Percentiles rank a stretch among this genome's conserved stretches.
Conservation (phyloP, 2,329 filamentous ascomycete species). For the Zymoseptoria brevis region DNA sequence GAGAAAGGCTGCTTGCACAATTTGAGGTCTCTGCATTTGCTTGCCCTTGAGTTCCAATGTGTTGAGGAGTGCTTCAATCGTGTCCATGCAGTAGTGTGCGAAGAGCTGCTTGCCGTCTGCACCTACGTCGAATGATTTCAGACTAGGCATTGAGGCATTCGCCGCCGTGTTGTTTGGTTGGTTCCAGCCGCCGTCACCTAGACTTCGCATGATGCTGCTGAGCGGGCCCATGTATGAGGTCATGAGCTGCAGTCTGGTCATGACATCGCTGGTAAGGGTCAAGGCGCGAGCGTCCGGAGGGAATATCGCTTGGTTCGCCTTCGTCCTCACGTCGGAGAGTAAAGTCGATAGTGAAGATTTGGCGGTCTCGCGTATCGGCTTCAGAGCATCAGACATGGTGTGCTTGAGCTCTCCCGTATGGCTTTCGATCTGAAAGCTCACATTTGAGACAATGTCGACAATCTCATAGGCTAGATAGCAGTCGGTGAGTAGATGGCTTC, state of each 20-base stretch:
- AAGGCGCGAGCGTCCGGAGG: conserved; percentile 72
- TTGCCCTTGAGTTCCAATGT: conserved; percentile 69
- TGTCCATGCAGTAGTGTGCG: conserved; percentile 81
- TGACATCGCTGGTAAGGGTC: conserved; percentile 71
- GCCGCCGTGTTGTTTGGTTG: conserved; percentile 50
- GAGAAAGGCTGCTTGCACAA: conserved; percentile 76
- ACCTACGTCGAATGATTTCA: conserved; percentile 75
- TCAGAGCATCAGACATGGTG: conserved; percentile 73
- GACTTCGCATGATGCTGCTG: conserved; percentile 79
- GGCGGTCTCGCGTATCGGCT: conserved; percentile 84
- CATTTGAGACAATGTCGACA: conserved; percentile 74
- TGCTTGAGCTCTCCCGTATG: conserved; percentile 80
- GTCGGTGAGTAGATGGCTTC: conserved; percentile 75
- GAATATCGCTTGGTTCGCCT: conserved; percentile 58
- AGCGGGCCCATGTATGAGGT: conserved; percentile 78
- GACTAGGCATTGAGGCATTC: conserved; percentile 57
- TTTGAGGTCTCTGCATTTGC: conserved; percentile 65
- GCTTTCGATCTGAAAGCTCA: conserved; percentile 71
- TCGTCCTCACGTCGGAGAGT: conserved; percentile 72
- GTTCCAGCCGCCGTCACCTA: conserved; percentile 85
- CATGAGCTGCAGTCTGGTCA: conserved; percentile 79
- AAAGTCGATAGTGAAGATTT: conserved; percentile 78
- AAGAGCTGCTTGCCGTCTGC: conserved; percentile 85
- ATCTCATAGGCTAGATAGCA: conserved; percentile 95
- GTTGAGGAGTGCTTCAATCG: conserved; percentile 70